Base-by-base conservation (phyloP, 1,284 basidiomycete genomes). In the Neonothopanus nambi region DNA sequence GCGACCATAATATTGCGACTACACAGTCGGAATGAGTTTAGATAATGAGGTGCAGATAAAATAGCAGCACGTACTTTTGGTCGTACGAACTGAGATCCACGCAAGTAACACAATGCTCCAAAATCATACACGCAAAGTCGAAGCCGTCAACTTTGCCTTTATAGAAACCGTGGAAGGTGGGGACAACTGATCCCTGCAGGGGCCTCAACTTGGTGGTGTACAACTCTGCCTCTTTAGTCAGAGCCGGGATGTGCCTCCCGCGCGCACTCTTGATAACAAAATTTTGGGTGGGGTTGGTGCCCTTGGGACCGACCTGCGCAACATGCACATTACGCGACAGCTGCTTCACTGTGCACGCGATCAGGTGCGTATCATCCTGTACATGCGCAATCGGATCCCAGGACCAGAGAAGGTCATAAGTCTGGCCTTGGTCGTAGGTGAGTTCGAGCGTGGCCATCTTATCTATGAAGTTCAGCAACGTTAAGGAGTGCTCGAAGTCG, bases 401-500 rank as follows among this genome's bases (percentile, higher is more conserved):
- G 13, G 62, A 59, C 65, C 66, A 65, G n/a, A n/a, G n/a, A 12
- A 67, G 56, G 13, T 62, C 56, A 35, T 63, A 60, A 35, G 21
- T 39, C 12, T 55, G 3, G 8, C 9, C 9, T 33, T 33, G 30
- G 30, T 33, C 8, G 8, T 11, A 33, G 30, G 11, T 11, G 26
- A 33, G 30, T 13, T 33, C 30, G 30, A 33, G 30, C 9, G 8
- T 9, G 13, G 30, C 9, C 30, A 33, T 33, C 8, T 33, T 33
- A n/a, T n/a, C n/a, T n/a, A n/a, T n/a, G n/a, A n/a, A n/a, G n/a
- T n/a, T n/a, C n/a, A n/a, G n/a, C n/a, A n/a, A n/a, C n/a, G n/a
- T n/a, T n/a, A n/a, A n/a, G n/a, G 8, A 33, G 13, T 33, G 30
- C 30, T 11, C 30, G 30, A 33, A 33, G 13, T 33, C 9, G 9